A percentile compares a stretch with the other conserved stretches of the same genome.
Conservation (phyloP, 305 asterid genomes). For the Solanum chacoense region DNA sequence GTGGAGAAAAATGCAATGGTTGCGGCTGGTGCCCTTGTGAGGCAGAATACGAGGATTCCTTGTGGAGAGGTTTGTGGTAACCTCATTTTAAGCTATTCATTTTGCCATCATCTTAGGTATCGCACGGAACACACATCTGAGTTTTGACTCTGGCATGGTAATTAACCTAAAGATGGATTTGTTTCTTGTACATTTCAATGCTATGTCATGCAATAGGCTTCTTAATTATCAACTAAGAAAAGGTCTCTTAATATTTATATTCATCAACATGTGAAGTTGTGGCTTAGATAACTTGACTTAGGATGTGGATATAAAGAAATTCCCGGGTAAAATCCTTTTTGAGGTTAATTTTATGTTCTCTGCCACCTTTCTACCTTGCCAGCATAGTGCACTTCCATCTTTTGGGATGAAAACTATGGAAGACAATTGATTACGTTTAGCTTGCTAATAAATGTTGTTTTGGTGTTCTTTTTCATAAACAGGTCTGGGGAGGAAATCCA, state of each 20-base stretch:
- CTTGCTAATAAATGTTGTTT: neutral
- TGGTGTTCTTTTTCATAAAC: neutral
- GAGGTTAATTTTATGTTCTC: neutral
- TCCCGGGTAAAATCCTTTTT: neutral
- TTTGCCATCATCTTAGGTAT: neutral
- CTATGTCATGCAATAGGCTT: neutral
- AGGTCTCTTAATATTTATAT: neutral
- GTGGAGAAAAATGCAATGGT: slow-evolving; percentile 95
- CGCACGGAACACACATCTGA: neutral
- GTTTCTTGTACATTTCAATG: neutral
- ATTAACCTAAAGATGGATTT: neutral
- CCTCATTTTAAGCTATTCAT: neutral
- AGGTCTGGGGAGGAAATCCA: slow-evolving; percentile 99
- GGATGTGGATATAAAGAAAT: neutral
- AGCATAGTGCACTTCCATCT: neutral
- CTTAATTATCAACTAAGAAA: neutral
- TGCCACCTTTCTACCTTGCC: neutral
- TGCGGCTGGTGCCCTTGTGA: slow-evolving; percentile 99
- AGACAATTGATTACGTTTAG: neutral
- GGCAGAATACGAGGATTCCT: slow-evolving; percentile 89
- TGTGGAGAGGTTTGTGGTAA: slow-evolving; percentile 67
- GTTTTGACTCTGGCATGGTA: neutral
- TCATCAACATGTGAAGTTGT: neutral
- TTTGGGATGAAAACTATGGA: neutral
- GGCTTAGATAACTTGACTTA: neutral